Percentiles rank a stretch among this genome's conserved stretches.
These are phyloP conservation scores for Actinomucor elegans DNA, from an alignment of 371 early-diverging fungal species.

Conservation along the genomic window DNA sequence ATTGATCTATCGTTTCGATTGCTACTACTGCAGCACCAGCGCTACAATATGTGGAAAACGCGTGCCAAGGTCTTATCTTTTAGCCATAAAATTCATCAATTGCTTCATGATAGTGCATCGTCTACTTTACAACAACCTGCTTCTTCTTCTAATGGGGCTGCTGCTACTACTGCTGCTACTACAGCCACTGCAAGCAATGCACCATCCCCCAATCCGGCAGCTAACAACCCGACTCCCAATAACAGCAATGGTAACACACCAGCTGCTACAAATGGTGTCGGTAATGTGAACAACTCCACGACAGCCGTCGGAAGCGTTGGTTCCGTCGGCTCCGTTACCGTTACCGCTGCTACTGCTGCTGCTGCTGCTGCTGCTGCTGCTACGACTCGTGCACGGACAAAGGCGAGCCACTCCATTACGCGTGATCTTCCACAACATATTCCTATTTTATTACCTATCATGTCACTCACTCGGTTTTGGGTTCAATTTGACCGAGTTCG, in stretches of 20 bases:
- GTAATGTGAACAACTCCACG: conserved; percentile 2
- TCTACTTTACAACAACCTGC: neutral
- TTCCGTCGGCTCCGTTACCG: neutral
- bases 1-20: conserved; percentile 37
- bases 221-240: neutral
- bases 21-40: conserved; percentile 39
- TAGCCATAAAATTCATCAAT: conserved; percentile 30
- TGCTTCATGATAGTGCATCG: conserved; percentile 10
- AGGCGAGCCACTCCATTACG: neutral
- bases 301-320: neutral
- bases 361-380: neutral
- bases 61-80: conserved; percentile 32
- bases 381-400: conserved; percentile 8
- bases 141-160: neutral
- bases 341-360: neutral
- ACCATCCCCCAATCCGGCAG: neutral
- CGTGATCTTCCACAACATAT: conserved; percentile 23
- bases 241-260: neutral
- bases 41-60: conserved; percentile 39
- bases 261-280: neutral
- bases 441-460: conserved; percentile 33
- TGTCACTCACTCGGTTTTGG: conserved; percentile 43
- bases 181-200: neutral
- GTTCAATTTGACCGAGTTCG: conserved; percentile 45
- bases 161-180: neutral